Percentiles rank a stretch among this genome's conserved stretches.
Conservation (phyloP, 2,329 filamentous ascomycete genomes). For the Nothophaeocryptopus gaeumannii region DNA sequence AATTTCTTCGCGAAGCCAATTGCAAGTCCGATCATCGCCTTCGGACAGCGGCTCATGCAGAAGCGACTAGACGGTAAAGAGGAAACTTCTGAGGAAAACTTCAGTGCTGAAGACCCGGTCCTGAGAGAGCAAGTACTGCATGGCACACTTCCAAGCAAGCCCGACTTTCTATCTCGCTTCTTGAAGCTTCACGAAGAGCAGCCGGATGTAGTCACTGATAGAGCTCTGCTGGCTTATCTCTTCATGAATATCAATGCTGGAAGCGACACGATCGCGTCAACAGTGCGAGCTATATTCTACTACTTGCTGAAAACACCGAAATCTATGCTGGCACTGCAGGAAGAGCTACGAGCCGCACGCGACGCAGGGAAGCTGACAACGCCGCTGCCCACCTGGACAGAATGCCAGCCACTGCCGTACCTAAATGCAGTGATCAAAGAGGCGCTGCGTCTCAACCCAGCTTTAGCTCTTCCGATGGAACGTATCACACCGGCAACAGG, state of each 20-base stretch:
- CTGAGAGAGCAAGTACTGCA: constrained; percentile 24
- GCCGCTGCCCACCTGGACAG: constrained; percentile 18
- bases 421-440: constrained; percentile 29
- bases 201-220: constrained; percentile 26
- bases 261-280: constrained; percentile 18
- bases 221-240: constrained; percentile 25
- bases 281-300: constrained; percentile 15
- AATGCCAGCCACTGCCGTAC: constrained; percentile 25
- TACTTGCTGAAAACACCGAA: constrained; percentile 12
- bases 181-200: constrained; percentile 27
- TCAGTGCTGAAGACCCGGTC: constrained; percentile 17
- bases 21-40: constrained; percentile 24
- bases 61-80: constrained; percentile 21
- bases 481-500: constrained; percentile 23
- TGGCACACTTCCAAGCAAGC: constrained; percentile 26
- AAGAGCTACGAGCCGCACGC: constrained; percentile 18
- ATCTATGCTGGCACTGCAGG: constrained; percentile 7
- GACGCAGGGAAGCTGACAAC: constrained; percentile 14
- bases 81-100: background rate
- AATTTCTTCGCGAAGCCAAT: constrained; percentile 23
- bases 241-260: constrained; percentile 31
- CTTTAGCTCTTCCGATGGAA: constrained; percentile 24
- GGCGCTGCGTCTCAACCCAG: constrained; percentile 26
- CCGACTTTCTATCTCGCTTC: constrained; percentile 31
- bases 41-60: constrained; percentile 26